Percentiles rank a stretch among this genome's conserved stretches.
Conservation (phyloP, 345 rosid genomes). For the Raphanus raphanistrum region DNA sequence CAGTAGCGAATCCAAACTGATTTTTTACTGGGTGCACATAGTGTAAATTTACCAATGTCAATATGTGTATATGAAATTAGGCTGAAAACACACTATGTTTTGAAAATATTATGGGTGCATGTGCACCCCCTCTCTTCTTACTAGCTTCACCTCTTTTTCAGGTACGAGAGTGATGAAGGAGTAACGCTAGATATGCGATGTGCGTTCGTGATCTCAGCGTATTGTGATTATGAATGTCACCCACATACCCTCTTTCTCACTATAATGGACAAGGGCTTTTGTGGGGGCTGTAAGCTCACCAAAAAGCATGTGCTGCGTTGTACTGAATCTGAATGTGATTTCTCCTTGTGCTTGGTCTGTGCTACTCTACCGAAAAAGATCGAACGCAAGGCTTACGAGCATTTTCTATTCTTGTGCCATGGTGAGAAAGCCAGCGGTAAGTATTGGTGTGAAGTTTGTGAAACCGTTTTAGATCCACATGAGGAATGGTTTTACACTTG, state of each 20-base stretch:
- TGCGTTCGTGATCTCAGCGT: not conserved
- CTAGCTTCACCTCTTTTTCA: no score
- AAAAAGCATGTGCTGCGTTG: not conserved
- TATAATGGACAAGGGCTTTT: not conserved
- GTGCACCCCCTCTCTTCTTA: no score
- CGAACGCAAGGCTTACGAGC: not conserved
- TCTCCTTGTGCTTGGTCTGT: not conserved
- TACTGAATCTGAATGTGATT: not conserved
- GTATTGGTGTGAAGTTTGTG: not conserved
- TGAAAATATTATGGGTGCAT: no score
- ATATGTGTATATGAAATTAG: no score
- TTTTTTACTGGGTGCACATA: no score
- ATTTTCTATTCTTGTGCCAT: not conserved
- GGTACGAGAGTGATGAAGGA: no score
- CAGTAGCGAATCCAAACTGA: no score
- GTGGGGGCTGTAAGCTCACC: not conserved
- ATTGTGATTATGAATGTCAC: not conserved
- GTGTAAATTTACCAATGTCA: no score
- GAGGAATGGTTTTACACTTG: not conserved
- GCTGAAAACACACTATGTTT: no score
- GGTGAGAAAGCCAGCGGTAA: not conserved
- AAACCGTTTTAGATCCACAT: not conserved
- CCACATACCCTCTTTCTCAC: not conserved
- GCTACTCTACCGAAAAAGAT: not conserved
- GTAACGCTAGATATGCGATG: not conserved